Percentiles rank a stretch among this genome's conserved stretches.
phyloP scores from a whole-genome alignment of 805 yeast species.

The Clavispora fructus region DNA sequence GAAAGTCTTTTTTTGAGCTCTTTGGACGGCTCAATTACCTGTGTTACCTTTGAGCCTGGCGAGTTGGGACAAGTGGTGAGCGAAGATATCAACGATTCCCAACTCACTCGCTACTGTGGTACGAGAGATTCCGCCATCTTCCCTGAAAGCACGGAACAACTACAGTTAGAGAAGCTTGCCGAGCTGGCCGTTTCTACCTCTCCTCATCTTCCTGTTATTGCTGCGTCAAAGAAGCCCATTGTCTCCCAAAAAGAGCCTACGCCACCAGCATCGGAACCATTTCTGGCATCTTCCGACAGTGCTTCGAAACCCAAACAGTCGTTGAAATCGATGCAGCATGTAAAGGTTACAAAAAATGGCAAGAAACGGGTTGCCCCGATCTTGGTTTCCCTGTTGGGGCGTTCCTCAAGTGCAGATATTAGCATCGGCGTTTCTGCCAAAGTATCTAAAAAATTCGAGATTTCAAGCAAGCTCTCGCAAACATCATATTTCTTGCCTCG shows the following conservation, averaged over 20 bases:
- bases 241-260: neutral
- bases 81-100: conserved; percentile 57
- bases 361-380: conserved; percentile 72
- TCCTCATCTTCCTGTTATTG: neutral
- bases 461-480: conserved; percentile 34
- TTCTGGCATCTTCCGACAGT: neutral
- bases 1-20: conserved; percentile 67
- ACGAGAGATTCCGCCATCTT: conserved; percentile 78
- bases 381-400: conserved; percentile 39
- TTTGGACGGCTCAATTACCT: conserved; percentile 76
- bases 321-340: conserved; percentile 31
- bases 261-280: neutral
- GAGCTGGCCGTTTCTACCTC: neutral
- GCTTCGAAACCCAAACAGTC: conserved; percentile 1
- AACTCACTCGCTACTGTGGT: conserved; percentile 80
- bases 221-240: neutral
- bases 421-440: conserved; percentile 10
- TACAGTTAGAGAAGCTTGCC: conserved; percentile 48
- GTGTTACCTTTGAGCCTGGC: conserved; percentile 53
- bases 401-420: conserved; percentile 26
- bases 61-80: conserved; percentile 66
- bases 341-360: conserved; percentile 69
- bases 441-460: conserved; percentile 16
- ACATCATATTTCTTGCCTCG: conserved; percentile 52
- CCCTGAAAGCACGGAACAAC: conserved; percentile 82